Conservation (phyloP, 169 alveolate genomes). For the Plasmodium gonderi region DNA sequence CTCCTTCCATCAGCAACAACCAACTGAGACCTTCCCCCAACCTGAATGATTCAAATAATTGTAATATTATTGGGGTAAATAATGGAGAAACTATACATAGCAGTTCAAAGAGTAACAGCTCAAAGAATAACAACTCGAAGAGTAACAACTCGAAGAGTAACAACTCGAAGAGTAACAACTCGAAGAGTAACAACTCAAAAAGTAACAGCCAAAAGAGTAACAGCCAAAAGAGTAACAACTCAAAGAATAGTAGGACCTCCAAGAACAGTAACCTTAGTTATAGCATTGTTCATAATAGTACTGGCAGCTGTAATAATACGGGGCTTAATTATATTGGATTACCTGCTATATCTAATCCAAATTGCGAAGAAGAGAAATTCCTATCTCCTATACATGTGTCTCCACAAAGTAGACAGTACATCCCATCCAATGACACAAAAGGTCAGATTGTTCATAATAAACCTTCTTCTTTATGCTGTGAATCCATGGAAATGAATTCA, state of each 20-base stretch:
- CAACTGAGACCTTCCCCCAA: background rate
- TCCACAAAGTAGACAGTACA: slow-evolving; percentile 15
- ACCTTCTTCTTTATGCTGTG: slow-evolving; percentile 9
- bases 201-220: too few species aligned
- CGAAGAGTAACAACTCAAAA: too few species aligned
- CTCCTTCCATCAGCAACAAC: background rate
- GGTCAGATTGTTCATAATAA: slow-evolving; percentile 13
- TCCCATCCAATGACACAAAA: background rate
- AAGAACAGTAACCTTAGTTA: background rate
- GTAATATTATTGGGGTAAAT: too few species aligned
- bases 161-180: background rate
- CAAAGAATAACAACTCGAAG: background rate
- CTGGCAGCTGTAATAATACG: background rate
- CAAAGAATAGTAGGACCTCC: background rate
- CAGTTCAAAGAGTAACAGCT: background rate
- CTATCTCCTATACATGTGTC: background rate
- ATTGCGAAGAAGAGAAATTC: slow-evolving; percentile 40
- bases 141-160: background rate
- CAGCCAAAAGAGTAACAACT: too few species aligned
- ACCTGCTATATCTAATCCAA: background rate
- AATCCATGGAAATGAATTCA: background rate
- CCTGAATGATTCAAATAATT: background rate
- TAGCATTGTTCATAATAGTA: background rate
- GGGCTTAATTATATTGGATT: background rate
- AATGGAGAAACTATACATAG: too few species aligned